Evolutionary conservation across 106 monocot species (phyloP), one percentile per base, ranked within the genome.

Genomic region (Iris macrosiphon): DNA sequence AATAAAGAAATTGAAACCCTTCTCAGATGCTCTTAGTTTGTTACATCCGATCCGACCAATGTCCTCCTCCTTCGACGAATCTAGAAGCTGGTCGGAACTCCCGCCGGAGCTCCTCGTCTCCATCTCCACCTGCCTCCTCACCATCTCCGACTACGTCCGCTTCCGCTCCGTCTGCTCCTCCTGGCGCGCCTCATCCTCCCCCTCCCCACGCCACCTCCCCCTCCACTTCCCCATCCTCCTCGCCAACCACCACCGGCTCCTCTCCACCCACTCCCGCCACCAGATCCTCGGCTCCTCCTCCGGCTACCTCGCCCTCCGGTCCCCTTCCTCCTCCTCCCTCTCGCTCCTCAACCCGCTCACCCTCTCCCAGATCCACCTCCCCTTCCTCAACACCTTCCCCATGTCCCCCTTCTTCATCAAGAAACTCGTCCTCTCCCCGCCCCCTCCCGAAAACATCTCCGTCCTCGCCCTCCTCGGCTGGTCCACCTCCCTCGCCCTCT

Each of bases 61-160:
- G n/a, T n/a, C n/a, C n/a, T n/a, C n/a, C n/a, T n/a, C n/a, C n/a
- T n/a, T n/a, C n/a, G n/a, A n/a, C n/a, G n/a, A n/a, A n/a, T n/a
- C n/a, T n/a, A n/a, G n/a, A n/a, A n/a, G n/a, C n/a, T n/a, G n/a
- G n/a, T n/a, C n/a, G n/a, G n/a, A n/a, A n/a, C n/a, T n/a, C n/a
- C n/a, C n/a, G n/a, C n/a, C n/a, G n/a, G n/a, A n/a, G n/a, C n/a
- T n/a, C n/a, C n/a, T n/a, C n/a, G n/a, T n/a, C n/a, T n/a, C n/a
- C n/a, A n/a, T n/a, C 40, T 41, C 57, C 57, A 25, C 57, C 12
- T 57, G 57, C 40, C 57, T 39, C 57, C 41, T 40, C 39, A 40
- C 57, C 57, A 4, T 40, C 57, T 25, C 57, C 15, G 12, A 39
- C 57, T 34, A 7, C 15, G 26, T 40, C 40, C 40, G 40, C 24